These are phyloP conservation scores for Myriosclerotinia duriaeana DNA, from an alignment of 2,329 filamentous ascomycete species.

Conservation along the genomic window DNA sequence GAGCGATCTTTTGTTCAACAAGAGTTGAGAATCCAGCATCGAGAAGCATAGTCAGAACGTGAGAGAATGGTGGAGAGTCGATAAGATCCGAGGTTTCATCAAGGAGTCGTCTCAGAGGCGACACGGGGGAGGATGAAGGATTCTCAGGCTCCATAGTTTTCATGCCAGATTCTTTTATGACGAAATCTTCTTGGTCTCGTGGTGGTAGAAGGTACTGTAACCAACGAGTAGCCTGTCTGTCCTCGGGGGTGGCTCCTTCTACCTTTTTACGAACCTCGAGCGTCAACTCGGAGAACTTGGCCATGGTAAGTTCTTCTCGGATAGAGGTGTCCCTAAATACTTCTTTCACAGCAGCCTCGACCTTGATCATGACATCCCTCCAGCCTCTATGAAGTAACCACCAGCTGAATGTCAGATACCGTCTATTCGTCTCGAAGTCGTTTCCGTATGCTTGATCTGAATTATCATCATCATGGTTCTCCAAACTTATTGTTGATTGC, in stretches of 20 bases:
- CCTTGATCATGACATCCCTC: constrained; percentile 75
- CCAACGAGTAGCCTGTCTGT: constrained; percentile 64
- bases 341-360: constrained; percentile 81
- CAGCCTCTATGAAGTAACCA: constrained; percentile 93
- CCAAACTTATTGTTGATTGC: constrained; percentile 76
- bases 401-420: constrained; percentile 96
- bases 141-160: constrained; percentile 49
- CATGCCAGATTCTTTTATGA: constrained; percentile 84
- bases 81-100: constrained; percentile 96
- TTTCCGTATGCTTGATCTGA: constrained; percentile 79
- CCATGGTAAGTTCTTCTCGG: constrained; percentile 80
- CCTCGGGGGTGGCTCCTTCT: constrained; percentile 69
- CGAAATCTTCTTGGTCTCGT: constrained; percentile 72
- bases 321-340: constrained; percentile 89
- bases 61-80: constrained; percentile 86
- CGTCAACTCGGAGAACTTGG: constrained; percentile 75
- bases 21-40: constrained; percentile 84
- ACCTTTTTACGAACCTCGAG: constrained; percentile 80
- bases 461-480: constrained; percentile 90
- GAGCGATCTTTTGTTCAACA: constrained; percentile 76
- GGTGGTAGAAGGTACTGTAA: constrained; percentile 81
- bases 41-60: constrained; percentile 81
- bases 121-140: constrained; percentile 40
- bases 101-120: constrained; percentile 71
- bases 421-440: constrained; percentile 93